phyloP scores from a whole-genome alignment of 2,329 filamentous ascomycete species.

The Penicillium sp. region DNA sequence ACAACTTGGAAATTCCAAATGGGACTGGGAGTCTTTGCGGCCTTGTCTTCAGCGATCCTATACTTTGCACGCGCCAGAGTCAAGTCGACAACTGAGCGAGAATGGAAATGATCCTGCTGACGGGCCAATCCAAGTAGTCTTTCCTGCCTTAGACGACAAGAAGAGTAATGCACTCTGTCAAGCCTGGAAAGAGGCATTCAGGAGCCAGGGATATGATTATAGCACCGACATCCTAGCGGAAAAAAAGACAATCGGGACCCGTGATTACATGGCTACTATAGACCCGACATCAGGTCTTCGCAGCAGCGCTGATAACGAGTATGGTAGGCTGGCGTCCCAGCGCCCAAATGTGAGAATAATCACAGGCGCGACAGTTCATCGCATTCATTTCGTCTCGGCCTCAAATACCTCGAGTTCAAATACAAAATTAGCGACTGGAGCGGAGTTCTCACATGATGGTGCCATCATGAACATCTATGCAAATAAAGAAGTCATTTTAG shows the following conservation, averaged over 20 bases:
- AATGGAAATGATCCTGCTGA: background rate
- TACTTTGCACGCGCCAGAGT: constrained; percentile 1
- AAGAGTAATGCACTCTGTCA: constrained; percentile 2
- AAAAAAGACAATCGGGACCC: constrained; percentile 9
- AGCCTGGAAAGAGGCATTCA: constrained; percentile 20
- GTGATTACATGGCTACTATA: constrained; percentile 14
- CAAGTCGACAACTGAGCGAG: background rate
- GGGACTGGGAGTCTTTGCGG: constrained; percentile 17
- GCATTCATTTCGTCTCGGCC: constrained; percentile 9
- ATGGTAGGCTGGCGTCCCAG: constrained; percentile 2
- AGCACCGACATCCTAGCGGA: constrained; percentile 10
- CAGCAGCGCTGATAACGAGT: constrained; percentile 17
- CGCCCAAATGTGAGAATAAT: constrained; percentile 17
- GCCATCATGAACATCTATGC: constrained; percentile 4
- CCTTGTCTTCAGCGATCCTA: constrained; percentile 19
- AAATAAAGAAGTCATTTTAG: constrained; percentile 44
- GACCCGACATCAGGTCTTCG: constrained; percentile 16
- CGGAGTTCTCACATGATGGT: constrained; percentile 3
- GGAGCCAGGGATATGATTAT: constrained; percentile 5
- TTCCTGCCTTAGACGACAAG: constrained; percentile 10
- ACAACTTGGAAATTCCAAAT: constrained; percentile 26
- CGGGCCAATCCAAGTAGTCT: constrained; percentile 14
- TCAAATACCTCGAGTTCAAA: background rate
- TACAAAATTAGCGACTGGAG: constrained; percentile 1
- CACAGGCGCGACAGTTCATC: constrained; percentile 10